Evolutionary conservation across 805 yeast species (phyloP).

Genomic region (Cyberlindnera japonica): DNA sequence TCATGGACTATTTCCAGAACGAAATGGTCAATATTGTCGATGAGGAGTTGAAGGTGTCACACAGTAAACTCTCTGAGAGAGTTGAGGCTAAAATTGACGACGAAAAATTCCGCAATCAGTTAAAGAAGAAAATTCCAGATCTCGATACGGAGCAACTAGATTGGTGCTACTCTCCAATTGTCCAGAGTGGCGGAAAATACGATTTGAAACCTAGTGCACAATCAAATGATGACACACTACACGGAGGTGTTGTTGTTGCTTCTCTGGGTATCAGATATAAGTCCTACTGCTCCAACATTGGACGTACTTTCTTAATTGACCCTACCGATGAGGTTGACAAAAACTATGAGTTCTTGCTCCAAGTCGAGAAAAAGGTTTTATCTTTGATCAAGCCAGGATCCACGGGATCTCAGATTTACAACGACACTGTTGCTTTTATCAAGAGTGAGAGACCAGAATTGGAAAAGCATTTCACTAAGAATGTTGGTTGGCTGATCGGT

Average conservation of each 20-base stretch:
- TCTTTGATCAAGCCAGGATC: slow-evolving; percentile 61
- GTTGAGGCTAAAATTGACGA: slow-evolving; percentile 83
- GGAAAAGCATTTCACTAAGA: slow-evolving; percentile 61
- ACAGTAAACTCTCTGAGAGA: slow-evolving; percentile 66
- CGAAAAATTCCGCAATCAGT: slow-evolving; percentile 54
- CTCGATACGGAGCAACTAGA: slow-evolving; percentile 76
- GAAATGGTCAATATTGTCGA: slow-evolving; percentile 86
- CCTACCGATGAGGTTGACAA: slow-evolving; percentile 76
- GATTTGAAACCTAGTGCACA: slow-evolving; percentile 83
- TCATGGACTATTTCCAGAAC: slow-evolving; percentile 80
- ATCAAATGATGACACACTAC: slow-evolving; percentile 59
- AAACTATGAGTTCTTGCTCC: slow-evolving; percentile 72
- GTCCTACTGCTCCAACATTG: slow-evolving; percentile 83
- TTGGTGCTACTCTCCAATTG: slow-evolving; percentile 91
- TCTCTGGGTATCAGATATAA: slow-evolving; percentile 85
- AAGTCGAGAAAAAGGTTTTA: slow-evolving; percentile 65
- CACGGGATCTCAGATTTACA: slow-evolving; percentile 59
- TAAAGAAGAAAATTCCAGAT: slow-evolving; percentile 53
- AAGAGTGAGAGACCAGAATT: slow-evolving; percentile 63
- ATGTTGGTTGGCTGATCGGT: slow-evolving; percentile 86
- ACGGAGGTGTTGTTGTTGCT: slow-evolving; percentile 77
- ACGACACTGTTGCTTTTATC: slow-evolving; percentile 56
- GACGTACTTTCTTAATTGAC: slow-evolving; percentile 84
- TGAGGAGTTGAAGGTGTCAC: slow-evolving; percentile 75
- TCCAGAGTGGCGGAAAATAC: slow-evolving; percentile 83